Base-by-base conservation (phyloP, 2,329 filamentous ascomycete species). In the Clarireedia sp. region DNA sequence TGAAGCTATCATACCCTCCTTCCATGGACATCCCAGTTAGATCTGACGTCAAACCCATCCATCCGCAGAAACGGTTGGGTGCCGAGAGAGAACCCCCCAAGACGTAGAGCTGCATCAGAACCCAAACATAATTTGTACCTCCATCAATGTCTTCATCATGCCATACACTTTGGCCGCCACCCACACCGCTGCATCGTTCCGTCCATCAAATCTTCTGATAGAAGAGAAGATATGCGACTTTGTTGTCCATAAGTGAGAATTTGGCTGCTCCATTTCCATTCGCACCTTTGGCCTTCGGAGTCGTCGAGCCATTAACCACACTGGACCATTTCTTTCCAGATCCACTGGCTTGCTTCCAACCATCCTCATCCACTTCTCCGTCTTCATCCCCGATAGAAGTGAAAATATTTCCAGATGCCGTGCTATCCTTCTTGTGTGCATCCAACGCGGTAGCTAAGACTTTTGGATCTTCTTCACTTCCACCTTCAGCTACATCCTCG, bases 161-260 rank as follows among this genome's bases (percentile, higher is more conserved):
- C 41, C 29, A 37, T 46, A 41, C 17, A 41, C 21, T 9, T 17
- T 24, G 26, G 12, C 45, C n/a, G 14, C 40, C 38, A 33, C 2
- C 36, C 44, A 23, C 36, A 55, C 36, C 37, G 33, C 44, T 23
- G 23, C 37, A 36, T 26, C 37, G 43, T 33, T 10, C 5, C 45
- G 16, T 4, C 12, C 52, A 38, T 67, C 58, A 67, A 60, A 69
- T 67, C 57, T 62, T 68, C 74, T 96, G 87, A 71, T 99, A 99
- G 74, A 99, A 95, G 67, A 99, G 74, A 62, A 99, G 82, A 73
- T 99, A 99, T 3, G 94, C 94, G 57, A 96, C 92, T 78, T 95
- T 96, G 78, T 92, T 96, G 71, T 97, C 92, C 72, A 89, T 90
- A 68, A 88, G 72, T 17, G 78, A 78, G 57, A 73, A 73, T 59